These are phyloP conservation scores for Trifolium pratense DNA, from an alignment of 306 rosid species.

Conservation along the genomic window DNA sequence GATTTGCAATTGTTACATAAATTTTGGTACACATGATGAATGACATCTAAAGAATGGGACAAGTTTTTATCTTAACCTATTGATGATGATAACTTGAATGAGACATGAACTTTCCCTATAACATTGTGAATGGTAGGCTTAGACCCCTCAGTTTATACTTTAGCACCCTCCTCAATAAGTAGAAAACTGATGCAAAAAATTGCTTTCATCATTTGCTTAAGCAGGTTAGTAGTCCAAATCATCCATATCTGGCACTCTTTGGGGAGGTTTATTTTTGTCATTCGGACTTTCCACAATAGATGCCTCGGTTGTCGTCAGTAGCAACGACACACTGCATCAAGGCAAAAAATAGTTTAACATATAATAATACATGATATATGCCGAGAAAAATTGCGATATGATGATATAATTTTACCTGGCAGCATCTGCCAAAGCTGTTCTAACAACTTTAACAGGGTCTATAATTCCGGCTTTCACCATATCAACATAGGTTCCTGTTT, in stretches of 20 bases:
- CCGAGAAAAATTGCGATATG: not conserved
- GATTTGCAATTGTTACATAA: slow-evolving; percentile 3
- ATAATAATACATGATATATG: not conserved
- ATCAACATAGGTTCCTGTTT: slow-evolving; percentile 82
- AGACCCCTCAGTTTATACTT: slow-evolving; percentile 15
- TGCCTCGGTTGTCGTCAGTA: slow-evolving; percentile 88
- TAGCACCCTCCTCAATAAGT: slow-evolving; percentile 15
- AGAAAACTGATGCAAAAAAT: slow-evolving; percentile 30
- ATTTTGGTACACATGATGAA: slow-evolving; percentile 8
- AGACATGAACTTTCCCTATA: not conserved
- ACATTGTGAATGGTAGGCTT: slow-evolving; percentile 14
- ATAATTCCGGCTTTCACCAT: slow-evolving; percentile 90
- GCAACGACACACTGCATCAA: slow-evolving; percentile 70
- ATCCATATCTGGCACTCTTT: slow-evolving; percentile 77
- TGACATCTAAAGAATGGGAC: slow-evolving; percentile 31
- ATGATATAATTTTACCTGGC: slow-evolving; percentile 69
- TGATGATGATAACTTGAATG: slow-evolving; percentile 1
- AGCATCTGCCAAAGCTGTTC: slow-evolving; percentile 89
- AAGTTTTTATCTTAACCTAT: slow-evolving; percentile 15
- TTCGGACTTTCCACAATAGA: slow-evolving; percentile 57
- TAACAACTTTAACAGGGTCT: slow-evolving; percentile 91
- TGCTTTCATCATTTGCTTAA: slow-evolving; percentile 20
- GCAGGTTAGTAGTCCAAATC: slow-evolving; percentile 54
- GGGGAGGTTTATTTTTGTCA: slow-evolving; percentile 64
- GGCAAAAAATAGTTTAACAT: slow-evolving; percentile 30